Evolutionary conservation across 2,329 filamentous ascomycete species (phyloP).

Genomic region (Trichoderma sp.): DNA sequence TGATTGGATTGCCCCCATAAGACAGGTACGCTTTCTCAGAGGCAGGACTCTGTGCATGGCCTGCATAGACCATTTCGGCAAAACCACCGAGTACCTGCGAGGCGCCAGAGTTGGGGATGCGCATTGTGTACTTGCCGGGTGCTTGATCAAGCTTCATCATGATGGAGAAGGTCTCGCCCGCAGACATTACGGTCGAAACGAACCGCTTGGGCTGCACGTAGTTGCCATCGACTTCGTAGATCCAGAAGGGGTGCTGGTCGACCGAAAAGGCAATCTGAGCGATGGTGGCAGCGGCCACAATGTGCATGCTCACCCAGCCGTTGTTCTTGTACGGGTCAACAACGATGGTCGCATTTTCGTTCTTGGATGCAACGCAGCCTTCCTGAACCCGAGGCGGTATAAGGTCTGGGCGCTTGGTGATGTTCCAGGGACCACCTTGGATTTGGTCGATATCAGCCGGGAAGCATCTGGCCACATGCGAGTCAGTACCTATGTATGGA

Average conservation of each 20-base stretch:
- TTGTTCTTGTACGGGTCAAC: constrained; percentile 21
- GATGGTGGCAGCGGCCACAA: constrained; percentile 55
- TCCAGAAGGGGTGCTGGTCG: constrained; percentile 55
- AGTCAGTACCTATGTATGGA: background rate
- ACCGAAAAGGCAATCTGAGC: constrained; percentile 50
- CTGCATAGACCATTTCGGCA: constrained; percentile 34
- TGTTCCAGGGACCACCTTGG: constrained; percentile 22
- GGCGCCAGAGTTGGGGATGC: constrained; percentile 53
- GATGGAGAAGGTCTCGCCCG: constrained; percentile 58
- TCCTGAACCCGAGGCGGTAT: constrained; percentile 50
- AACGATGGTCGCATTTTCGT: constrained; percentile 48
- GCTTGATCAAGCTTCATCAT: constrained; percentile 49
- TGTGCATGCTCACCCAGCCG: constrained; percentile 56
- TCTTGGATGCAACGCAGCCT: constrained; percentile 43
- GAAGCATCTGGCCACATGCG: background rate
- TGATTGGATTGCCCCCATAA: constrained; percentile 30
- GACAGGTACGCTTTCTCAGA: constrained; percentile 44
- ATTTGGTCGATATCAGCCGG: constrained; percentile 4
- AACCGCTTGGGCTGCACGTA: constrained; percentile 57
- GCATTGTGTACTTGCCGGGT: constrained; percentile 56
- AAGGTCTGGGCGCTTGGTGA: constrained; percentile 44
- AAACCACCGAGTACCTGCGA: constrained; percentile 59
- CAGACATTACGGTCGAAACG: constrained; percentile 51
- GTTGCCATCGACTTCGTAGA: constrained; percentile 57
- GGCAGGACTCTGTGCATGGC: background rate